Evolutionary conservation across 441 rosid species (phyloP).

Genomic region (Gossypium gossypioides): DNA sequence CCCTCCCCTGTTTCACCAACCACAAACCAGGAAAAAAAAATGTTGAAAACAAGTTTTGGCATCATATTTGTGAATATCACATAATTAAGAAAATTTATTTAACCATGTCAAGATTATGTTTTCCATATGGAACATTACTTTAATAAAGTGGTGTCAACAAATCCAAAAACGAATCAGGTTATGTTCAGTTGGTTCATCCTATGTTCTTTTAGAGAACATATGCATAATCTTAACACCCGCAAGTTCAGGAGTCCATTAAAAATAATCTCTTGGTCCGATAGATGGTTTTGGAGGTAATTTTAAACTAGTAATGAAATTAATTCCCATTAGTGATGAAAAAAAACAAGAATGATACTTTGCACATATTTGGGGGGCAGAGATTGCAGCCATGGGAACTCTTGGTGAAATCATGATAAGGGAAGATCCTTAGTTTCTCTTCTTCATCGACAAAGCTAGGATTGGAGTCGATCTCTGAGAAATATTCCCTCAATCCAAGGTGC

Average conservation of each 20-base stretch:
- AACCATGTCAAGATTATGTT: background rate
- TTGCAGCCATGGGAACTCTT: slow-evolving; percentile 51
- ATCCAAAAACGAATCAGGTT: background rate
- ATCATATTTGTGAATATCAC: background rate
- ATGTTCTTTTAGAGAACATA: background rate
- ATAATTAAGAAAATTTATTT: background rate
- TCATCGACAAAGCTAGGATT: slow-evolving; percentile 52
- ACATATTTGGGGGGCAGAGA: slow-evolving; percentile 43
- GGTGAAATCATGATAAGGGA: slow-evolving; percentile 51
- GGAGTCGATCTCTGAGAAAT: slow-evolving; percentile 58
- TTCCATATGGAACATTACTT: background rate
- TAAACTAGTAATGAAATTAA: background rate
- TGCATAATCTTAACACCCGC: background rate
- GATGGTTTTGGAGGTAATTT: background rate
- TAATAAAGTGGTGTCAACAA: background rate
- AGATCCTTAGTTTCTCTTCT: slow-evolving; percentile 43
- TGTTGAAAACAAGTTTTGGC: background rate
- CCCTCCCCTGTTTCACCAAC: slow-evolving; percentile 30
- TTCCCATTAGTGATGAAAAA: background rate
- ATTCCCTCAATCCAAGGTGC: slow-evolving; percentile 46
- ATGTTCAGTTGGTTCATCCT: background rate
- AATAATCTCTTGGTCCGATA: background rate
- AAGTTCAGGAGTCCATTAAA: background rate
- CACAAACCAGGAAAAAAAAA: background rate
- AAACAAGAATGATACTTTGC: background rate